Evolutionary conservation across 2,329 filamentous ascomycete species (phyloP).

Genomic region (Penicillium capsulatum): DNA sequence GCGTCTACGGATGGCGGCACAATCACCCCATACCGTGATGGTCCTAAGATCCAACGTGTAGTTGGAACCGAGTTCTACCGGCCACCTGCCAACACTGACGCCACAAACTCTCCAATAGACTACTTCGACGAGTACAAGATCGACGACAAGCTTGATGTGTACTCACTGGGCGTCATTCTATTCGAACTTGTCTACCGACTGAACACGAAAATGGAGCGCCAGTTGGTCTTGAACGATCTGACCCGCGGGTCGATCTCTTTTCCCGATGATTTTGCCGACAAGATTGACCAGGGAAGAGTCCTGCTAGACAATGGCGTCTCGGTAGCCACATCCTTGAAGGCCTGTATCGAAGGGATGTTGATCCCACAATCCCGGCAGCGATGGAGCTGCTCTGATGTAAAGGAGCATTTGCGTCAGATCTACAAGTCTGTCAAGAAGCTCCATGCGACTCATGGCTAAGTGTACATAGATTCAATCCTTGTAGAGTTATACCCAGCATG

Average conservation of each 20-base stretch:
- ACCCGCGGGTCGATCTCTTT: constrained; percentile 31
- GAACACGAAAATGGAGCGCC: constrained; percentile 48
- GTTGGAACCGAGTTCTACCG: constrained; percentile 62
- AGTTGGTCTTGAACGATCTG: constrained; percentile 41
- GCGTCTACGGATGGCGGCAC: constrained; percentile 17
- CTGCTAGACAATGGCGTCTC: constrained; percentile 23
- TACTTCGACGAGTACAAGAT: constrained; percentile 26
- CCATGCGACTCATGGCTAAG: constrained; percentile 1
- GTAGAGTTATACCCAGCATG: constrained; percentile 12
- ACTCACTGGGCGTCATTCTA: constrained; percentile 58
- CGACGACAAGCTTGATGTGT: constrained; percentile 57
- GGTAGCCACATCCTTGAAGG: constrained; percentile 33
- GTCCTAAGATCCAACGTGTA: constrained; percentile 35
- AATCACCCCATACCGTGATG: constrained; percentile 19
- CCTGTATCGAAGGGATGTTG: constrained; percentile 43
- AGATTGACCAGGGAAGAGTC: constrained; percentile 32
- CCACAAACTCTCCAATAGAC: constrained; percentile 3
- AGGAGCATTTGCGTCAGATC: constrained; percentile 31
- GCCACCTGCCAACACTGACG: constrained; percentile 39
- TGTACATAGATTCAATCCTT: no score
- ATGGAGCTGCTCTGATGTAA: constrained; percentile 38
- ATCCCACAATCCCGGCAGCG: constrained; percentile 33
- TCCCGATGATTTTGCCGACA: constrained; percentile 37
- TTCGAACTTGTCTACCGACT: constrained; percentile 60
- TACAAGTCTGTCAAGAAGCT: constrained; percentile 21